Percentiles rank a stretch among this genome's conserved stretches.
These are phyloP conservation scores for Lentinula edodes DNA, from an alignment of 768 basidiomycete genomes.

Conservation along the genomic window DNA sequence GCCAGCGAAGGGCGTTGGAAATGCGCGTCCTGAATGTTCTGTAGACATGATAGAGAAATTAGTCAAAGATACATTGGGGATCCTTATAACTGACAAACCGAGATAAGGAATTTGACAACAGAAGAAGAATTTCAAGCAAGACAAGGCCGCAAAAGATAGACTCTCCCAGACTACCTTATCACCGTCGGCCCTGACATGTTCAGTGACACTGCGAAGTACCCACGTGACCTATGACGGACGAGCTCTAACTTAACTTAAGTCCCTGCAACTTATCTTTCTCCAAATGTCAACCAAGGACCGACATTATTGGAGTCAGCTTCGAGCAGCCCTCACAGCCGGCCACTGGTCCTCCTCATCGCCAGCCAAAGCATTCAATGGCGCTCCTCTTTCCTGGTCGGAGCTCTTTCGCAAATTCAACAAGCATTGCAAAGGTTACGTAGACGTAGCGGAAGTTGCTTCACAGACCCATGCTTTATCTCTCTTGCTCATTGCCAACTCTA, in stretches of 20 bases:
- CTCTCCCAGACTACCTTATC: background rate
- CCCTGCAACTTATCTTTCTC: background rate
- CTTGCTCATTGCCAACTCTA: constrained; percentile 41
- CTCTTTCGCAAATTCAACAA: constrained; percentile 85
- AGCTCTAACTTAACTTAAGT: background rate
- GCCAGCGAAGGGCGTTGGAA: background rate
- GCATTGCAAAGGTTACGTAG: constrained; percentile 59
- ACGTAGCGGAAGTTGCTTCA: constrained; percentile 60
- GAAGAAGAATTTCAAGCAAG: background rate
- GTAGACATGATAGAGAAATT: background rate
- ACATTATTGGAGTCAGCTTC: constrained; percentile 76
- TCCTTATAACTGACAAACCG: background rate
- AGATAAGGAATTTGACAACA: background rate
- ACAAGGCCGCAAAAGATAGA: background rate
- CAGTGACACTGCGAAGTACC: background rate
- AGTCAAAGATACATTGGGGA: background rate
- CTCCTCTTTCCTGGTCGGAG: constrained; percentile 64
- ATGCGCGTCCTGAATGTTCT: background rate
- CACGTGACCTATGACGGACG: background rate
- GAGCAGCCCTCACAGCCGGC: constrained; percentile 65
- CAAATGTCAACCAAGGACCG: constrained; percentile 44
- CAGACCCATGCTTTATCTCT: constrained; percentile 63
- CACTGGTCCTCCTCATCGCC: constrained; percentile 62
- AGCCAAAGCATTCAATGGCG: constrained; percentile 52
- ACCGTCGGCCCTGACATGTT: background rate